Conservation (phyloP, 257 asterid genomes). For the Fraxinus americana region DNA sequence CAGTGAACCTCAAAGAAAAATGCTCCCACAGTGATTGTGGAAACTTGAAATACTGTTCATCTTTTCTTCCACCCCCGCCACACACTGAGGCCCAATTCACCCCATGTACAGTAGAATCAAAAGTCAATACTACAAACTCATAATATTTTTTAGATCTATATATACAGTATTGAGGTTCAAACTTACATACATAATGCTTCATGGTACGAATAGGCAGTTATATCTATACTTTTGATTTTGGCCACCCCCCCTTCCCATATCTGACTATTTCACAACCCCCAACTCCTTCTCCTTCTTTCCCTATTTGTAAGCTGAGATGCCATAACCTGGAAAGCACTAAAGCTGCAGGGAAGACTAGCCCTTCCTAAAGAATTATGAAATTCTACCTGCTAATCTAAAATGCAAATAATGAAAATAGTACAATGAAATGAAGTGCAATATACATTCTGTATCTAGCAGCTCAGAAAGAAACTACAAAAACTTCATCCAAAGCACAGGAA, state of each 20-base stretch:
- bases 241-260: conserved; percentile 3
- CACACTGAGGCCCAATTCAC: background rate
- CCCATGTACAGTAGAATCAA: background rate
- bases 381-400: conserved; percentile 14
- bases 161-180: background rate
- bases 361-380: background rate
- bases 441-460: background rate
- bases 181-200: background rate
- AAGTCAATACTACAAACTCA: background rate
- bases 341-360: background rate
- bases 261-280: background rate
- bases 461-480: background rate
- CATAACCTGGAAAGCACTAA: background rate
- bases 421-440: conserved; percentile 1
- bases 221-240: background rate
- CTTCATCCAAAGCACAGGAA: conserved; percentile 12
- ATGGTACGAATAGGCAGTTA: background rate
- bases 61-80: too few species aligned
- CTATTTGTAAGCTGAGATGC: background rate
- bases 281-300: background rate
- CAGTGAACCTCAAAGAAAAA: background rate
- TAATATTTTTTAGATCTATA: background rate
- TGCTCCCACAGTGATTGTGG: background rate
- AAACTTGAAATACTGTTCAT: background rate
- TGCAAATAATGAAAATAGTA: background rate